These are phyloP conservation scores for Arctium lappa DNA, from an alignment of 129 eudicot species.

Conservation along the genomic window DNA sequence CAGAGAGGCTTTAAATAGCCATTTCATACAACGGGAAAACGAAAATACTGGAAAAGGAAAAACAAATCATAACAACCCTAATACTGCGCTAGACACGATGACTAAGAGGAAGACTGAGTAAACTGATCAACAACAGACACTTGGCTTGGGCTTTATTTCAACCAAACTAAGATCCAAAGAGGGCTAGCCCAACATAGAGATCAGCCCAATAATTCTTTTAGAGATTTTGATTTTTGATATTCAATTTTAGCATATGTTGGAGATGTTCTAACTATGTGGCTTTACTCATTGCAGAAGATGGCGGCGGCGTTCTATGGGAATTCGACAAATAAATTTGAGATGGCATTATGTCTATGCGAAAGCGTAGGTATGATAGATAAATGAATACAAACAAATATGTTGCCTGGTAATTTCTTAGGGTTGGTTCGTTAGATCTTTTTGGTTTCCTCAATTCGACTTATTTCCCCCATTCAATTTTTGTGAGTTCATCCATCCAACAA, in stretches of 20 bases:
- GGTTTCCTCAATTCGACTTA: neutral
- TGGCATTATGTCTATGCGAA: neutral
- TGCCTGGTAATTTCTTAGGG: neutral
- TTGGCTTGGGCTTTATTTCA: conserved; percentile 3
- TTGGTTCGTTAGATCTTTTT: neutral
- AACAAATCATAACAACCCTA: neutral
- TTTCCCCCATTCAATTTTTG: neutral
- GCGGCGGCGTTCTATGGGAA: conserved; percentile 70
- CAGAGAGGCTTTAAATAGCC: neutral
- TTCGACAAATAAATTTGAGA: conserved; percentile 49
- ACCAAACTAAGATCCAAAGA: neutral
- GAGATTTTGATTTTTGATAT: no score
- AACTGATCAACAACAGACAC: no score
- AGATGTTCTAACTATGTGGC: neutral
- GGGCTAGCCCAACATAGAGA: neutral
- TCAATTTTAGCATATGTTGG: no score
- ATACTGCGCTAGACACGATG: neutral
- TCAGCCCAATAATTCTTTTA: neutral
- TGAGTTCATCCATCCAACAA: neutral
- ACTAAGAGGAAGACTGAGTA: no score
- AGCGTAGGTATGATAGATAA: conserved; percentile 7
- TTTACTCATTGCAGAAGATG: conserved; percentile 56
- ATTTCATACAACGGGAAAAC: neutral
- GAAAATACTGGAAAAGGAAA: neutral
- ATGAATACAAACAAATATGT: neutral